A percentile compares a stretch with the other conserved stretches of the same genome.
These are phyloP conservation scores for Alloascoidea africana DNA, from an alignment of 805 yeast species.

Conservation along the genomic window DNA sequence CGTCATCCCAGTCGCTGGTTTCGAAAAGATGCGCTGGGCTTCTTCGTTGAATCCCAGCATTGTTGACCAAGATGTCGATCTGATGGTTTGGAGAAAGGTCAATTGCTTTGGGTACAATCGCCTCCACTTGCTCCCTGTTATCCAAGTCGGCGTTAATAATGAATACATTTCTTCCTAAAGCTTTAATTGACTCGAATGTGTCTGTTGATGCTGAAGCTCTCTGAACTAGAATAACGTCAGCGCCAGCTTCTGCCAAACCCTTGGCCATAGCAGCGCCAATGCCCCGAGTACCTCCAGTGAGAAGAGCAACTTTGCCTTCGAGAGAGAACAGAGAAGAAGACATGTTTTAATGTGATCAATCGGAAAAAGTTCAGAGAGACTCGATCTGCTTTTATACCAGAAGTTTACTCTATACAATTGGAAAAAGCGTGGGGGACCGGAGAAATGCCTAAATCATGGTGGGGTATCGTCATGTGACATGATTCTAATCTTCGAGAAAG, in stretches of 20 bases:
- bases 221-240: constrained; percentile 25
- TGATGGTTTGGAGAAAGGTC: constrained; percentile 15
- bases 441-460: too few relatives aligned
- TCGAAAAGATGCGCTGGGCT: constrained; percentile 20
- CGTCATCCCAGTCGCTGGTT: constrained; percentile 21
- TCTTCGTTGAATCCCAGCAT: constrained; percentile 26
- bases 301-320: constrained; percentile 24
- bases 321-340: constrained; percentile 21
- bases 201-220: constrained; percentile 16
- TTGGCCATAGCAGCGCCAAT: constrained; percentile 38
- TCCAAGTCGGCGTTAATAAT: constrained; percentile 14
- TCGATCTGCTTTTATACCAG: too few relatives aligned
- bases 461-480: too few relatives aligned
- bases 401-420: too few relatives aligned
- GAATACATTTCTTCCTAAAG: constrained; percentile 14
- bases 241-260: constrained; percentile 37
- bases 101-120: constrained; percentile 18
- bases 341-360: too few relatives aligned
- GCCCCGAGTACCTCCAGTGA: constrained; percentile 45
- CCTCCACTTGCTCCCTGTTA: constrained; percentile 16
- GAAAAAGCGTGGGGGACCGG: too few relatives aligned
- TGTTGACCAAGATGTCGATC: constrained; percentile 26
- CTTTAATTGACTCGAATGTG: constrained; percentile 15
- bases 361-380: too few relatives aligned
- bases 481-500: too few relatives aligned